phyloP scores from a whole-genome alignment of 257 asterid species.

The Solanum pinnatisectum region DNA sequence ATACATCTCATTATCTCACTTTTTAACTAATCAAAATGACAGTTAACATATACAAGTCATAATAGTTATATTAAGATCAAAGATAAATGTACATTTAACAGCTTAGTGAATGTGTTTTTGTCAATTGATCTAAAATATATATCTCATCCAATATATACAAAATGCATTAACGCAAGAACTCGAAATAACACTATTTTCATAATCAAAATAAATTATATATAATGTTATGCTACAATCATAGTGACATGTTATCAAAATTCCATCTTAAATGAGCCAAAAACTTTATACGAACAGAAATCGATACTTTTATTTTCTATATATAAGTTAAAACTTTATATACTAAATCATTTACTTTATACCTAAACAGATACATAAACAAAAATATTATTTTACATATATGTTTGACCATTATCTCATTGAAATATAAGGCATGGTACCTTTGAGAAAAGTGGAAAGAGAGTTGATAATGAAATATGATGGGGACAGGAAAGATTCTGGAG shows the following conservation, averaged over 20 bases:
- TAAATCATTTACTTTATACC: no score
- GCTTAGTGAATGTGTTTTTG: neutral
- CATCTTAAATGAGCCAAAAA: neutral
- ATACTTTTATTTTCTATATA: no score
- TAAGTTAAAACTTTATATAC: neutral
- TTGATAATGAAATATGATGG: constrained; percentile 8
- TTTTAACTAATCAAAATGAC: neutral
- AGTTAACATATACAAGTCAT: neutral
- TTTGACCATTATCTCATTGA: neutral
- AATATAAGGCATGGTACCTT: neutral
- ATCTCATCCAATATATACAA: neutral
- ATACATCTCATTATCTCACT: neutral
- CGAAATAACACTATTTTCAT: neutral
- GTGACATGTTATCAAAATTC: neutral
- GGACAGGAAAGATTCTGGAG: neutral
- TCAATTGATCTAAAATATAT: neutral
- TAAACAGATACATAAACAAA: neutral
- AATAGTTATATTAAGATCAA: neutral
- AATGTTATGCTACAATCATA: neutral
- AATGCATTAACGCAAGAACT: neutral
- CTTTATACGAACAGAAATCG: no score
- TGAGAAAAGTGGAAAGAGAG: neutral
- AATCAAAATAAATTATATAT: neutral
- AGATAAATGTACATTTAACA: neutral
- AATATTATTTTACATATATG: neutral